Base-by-base conservation (phyloP, 2,329 filamentous ascomycete species). In the Arthrobotrys entomopaga region DNA sequence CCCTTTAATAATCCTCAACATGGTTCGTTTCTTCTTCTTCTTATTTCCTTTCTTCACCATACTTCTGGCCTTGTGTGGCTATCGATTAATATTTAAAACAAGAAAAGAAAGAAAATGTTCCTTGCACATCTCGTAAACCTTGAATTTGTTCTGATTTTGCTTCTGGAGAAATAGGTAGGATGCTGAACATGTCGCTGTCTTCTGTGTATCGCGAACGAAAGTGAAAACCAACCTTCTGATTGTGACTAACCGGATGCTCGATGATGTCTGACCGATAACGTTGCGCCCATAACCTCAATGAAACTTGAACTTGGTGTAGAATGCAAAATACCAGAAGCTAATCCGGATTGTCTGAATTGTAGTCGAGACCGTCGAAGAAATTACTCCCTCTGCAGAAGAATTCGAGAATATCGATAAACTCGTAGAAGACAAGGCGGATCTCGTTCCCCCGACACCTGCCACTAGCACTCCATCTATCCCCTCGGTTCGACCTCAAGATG, bases 1-100 rank as follows among this genome's bases (percentile, higher is more conserved):
- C 50, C 69, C 70, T 74, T n/a, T 64, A 74, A 59, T 64, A 65
- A 59, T 74, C 70, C 70, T 73, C 61, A 61, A 73, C 34, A 59
- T 73, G 67, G 58, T 50, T 56, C 63, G 16, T 16, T 48, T 57
- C 29, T 52, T 53, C 46, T 40, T 59, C 34, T 50, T 34, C 29
- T 34, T 34, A 5, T 34, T 38, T 20, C 38, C 43, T 59, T 49
- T 50, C 52, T 11, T 46, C 56, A 40, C 63, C 42, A 49, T 58
- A 67, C 57, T 61, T 59, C 65, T 58, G 16, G 63, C 49, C 29
- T 49, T 61, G 13, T 19, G 15, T 7, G 57, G 57, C 42, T 60
- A 43, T 53, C 40, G 46, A 63, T 74, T 63, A 74, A 74, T 66
- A 24, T 74, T 53, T 59, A 72, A 53, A 16, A 22, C 29, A 34